Evolutionary conservation across 768 basidiomycete genomes (phyloP).

Genomic region (Candolleomyces aberdarensis): DNA sequence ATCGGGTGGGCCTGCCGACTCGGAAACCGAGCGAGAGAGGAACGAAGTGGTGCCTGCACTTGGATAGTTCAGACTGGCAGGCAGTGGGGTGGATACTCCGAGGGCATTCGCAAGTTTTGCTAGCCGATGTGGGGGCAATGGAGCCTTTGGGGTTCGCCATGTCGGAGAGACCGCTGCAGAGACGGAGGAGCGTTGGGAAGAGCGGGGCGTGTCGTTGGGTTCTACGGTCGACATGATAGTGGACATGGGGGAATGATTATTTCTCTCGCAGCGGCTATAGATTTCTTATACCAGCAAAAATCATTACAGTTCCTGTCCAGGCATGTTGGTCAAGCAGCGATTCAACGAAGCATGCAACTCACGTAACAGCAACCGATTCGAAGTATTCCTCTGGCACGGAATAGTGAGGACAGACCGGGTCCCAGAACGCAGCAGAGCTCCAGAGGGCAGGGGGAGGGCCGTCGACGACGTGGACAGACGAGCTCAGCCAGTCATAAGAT

Average conservation of each 20-base stretch:
- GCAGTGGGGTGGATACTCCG: conserved; percentile 73
- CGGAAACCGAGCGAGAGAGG: conserved; percentile 32
- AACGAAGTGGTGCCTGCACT: conserved; percentile 20
- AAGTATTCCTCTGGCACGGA: background rate
- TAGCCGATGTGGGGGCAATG: conserved; percentile 71
- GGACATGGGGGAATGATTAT: background rate
- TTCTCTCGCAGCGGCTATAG: background rate
- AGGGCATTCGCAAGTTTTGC: conserved; percentile 85
- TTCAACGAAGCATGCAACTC: background rate
- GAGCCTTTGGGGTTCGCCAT: conserved; percentile 69
- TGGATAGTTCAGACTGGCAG: conserved; percentile 34
- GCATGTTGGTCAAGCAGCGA: background rate
- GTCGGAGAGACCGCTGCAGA: conserved; percentile 31
- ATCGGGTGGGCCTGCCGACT: conserved; percentile 31
- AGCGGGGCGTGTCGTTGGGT: conserved; percentile 18
- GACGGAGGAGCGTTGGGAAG: conserved; percentile 17
- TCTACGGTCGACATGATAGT: conserved; percentile 22
- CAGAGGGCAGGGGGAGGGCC: conserved; percentile 4
- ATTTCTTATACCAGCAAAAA: background rate
- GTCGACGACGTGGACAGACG: conserved; percentile 6
- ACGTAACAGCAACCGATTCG: conserved; percentile 6
- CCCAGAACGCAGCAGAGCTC: background rate
- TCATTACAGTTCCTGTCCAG: conserved; percentile 7
- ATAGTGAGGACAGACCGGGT: background rate
- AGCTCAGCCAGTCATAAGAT: conserved; percentile 6